Evolutionary conservation across 179 eudicot species (phyloP), one percentile per base, ranked within the genome.

Genomic region (Beta lomatogona): DNA sequence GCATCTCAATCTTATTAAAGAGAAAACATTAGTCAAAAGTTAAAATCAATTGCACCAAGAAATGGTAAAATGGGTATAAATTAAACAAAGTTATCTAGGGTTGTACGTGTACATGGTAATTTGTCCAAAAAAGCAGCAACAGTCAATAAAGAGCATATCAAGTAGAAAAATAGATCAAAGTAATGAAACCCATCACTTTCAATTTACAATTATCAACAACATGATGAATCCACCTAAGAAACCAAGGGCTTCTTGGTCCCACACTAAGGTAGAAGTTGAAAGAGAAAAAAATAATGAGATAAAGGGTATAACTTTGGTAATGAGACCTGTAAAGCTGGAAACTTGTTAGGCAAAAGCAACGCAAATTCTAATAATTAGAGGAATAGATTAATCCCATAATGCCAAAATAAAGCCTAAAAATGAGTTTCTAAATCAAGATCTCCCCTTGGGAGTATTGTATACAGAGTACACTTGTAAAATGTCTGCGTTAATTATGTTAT

Each of bases 311-410:
- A 84, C 71, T 79, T 64, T 77, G 73, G 77, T 71, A 54, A 44
- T 57, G 79, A 71, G 73, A 85, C 86, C 91, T 88, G 92, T 88
- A 87, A 90, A 88, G 88, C 86, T 82, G 88, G 84, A 69, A 78
- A 44, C 66, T 77, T 88, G 89, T 71, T 70, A 77, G 70, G 59
- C 61, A 71, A 88, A 90, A 86, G 85, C 81, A 54, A 61, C 71
- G 83, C 91, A 85, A 71, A 68, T 82, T 54, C 50, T 78, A 71
- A 83, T 78, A 44, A 85, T 82, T 82, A 75, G 44, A 46, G 41
- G 18, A 41, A 81, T 68, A 36, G 22, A 73, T 60, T 78, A 82
- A 77, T 73, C 67, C 55, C 19, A 71, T 28, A 54, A 73, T 73
- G 58, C 59, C 60, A 31, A 28, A 70, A 69, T 45, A 55, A 84